Evolutionary conservation across 441 rosid genomes (phyloP), one percentile per base, ranked within the genome.

Genomic region (Croton laevigatus): DNA sequence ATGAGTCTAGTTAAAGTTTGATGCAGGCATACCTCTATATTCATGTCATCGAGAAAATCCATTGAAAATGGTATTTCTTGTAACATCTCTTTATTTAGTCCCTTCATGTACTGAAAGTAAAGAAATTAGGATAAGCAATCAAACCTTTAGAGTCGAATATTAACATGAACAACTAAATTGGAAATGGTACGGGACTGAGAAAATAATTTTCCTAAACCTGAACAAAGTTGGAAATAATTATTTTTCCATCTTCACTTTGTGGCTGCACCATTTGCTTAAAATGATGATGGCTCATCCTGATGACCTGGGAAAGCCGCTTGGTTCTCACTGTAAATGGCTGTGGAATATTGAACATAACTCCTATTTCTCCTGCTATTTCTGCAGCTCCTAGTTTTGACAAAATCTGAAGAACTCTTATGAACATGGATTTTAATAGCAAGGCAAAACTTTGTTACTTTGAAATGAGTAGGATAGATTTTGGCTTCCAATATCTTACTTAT

Each of bases 271-370:
- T 77, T 81, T 88, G 91, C 86, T 89, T 88, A 76, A 89, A 81
- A 65, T 78, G 84, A 19, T 90, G 91, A 75, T 94, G 96, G 79
- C 93, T 82, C 32, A 94, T 82, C 76, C 91, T 75, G 70, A 91
- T 86, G 71, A 94, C 91, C 75, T 90, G 98, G 69, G 96, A 91
- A 65, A 94, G 97, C 76, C 91, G 81, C 66, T 82, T 84, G 57
- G 98, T 94, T 77, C 97, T 86, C 74, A 94, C 85, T 3, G 89
- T 88, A 78, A 85, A 90, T 49, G 97, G 99, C 73, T 94, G 99
- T 40, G 97, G 97, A 75, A 88, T 81, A 78, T 94, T 94, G 84
- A 94, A 90, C 34, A 90, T 51, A 37, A 94, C 97, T 40, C 96
- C 97, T 59, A 94, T 85, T 72, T 94, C 99, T 81, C 99, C 99